Evolutionary conservation across 169 alveolate genomes (phyloP).

Genomic region (Babesia divergens): DNA sequence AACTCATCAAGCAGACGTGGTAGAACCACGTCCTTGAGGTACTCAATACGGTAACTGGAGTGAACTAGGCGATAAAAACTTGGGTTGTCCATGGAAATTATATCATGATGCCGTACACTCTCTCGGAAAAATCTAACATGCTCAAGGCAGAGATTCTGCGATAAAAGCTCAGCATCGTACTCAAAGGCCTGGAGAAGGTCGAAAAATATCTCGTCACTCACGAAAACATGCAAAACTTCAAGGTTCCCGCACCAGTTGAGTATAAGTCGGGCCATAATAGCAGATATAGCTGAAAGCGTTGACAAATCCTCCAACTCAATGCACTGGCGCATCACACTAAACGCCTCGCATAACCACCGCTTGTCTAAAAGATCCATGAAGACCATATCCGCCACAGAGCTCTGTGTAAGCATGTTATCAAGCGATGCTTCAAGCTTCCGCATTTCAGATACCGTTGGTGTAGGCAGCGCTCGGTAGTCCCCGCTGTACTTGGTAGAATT

Average conservation of each 20-base stretch:
- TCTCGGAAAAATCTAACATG: conserved; percentile 58
- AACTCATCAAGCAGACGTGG: conserved; percentile 77
- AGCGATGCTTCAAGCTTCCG: conserved; percentile 49
- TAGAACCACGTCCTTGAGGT: conserved; percentile 74
- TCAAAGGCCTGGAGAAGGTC: conserved; percentile 62
- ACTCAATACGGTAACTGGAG: conserved; percentile 65
- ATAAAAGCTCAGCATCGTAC: conserved; percentile 54
- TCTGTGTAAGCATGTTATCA: conserved; percentile 43
- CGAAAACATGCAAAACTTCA: conserved; percentile 62
- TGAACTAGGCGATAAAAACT: conserved; percentile 46
- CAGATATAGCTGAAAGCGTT: conserved; percentile 37
- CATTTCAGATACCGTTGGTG: conserved; percentile 29
- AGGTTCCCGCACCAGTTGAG: conserved; percentile 68
- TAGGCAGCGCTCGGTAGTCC: conserved; percentile 40
- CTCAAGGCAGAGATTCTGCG: conserved; percentile 46
- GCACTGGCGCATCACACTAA: conserved; percentile 41
- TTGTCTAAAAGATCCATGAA: conserved; percentile 60
- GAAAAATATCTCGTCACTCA: conserved; percentile 60
- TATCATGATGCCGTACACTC: conserved; percentile 53
- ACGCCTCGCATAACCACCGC: conserved; percentile 48
- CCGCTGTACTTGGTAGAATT: not conserved
- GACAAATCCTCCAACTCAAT: conserved; percentile 31
- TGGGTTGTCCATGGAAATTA: conserved; percentile 33
- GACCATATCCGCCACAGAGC: conserved; percentile 28
- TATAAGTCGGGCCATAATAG: conserved; percentile 42